phyloP scores from a whole-genome alignment of 176 grass and related monocot species.

The Bolboschoenus planiculmis region DNA sequence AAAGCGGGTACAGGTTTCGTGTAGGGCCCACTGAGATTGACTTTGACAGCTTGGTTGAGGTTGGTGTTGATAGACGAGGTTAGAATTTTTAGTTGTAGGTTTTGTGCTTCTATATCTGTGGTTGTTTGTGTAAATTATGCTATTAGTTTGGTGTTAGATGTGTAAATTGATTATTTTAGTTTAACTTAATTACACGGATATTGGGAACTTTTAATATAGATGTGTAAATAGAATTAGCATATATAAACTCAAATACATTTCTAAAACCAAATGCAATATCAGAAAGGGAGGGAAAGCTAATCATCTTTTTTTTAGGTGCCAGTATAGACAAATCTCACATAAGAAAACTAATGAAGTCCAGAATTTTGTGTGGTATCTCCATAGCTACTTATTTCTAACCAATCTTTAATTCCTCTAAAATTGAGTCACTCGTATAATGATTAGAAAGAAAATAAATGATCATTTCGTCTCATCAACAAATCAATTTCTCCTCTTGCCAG shows the following conservation, averaged over 20 bases:
- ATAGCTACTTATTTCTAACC: too few relatives aligned
- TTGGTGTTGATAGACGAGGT: conserved; percentile 11
- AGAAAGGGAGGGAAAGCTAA: too few relatives aligned
- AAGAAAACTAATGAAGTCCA: too few relatives aligned
- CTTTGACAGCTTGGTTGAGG: conserved; percentile 57
- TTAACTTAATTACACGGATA: too few relatives aligned
- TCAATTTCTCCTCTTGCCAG: background rate
- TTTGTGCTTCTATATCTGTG: conserved; percentile 14
- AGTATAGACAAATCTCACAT: too few relatives aligned
- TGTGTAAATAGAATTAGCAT: background rate
- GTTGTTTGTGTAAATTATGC: conserved; percentile 41
- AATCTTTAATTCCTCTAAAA: background rate
- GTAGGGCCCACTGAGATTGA: conserved; percentile 53
- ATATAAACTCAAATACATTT: too few relatives aligned
- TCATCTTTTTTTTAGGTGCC: too few relatives aligned
- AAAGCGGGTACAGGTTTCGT: conserved; percentile 65
- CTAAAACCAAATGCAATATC: too few relatives aligned
- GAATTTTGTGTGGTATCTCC: too few relatives aligned
- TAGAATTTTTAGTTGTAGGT: conserved; percentile 17
- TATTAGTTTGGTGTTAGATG: background rate
- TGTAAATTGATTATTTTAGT: conserved; percentile 8
- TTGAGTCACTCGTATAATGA: background rate
- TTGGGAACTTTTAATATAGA: background rate
- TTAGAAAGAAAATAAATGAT: background rate
- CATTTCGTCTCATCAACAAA: background rate